Base-by-base conservation (phyloP, 2,329 filamentous ascomycete genomes). In the Colletotrichum godetiae region DNA sequence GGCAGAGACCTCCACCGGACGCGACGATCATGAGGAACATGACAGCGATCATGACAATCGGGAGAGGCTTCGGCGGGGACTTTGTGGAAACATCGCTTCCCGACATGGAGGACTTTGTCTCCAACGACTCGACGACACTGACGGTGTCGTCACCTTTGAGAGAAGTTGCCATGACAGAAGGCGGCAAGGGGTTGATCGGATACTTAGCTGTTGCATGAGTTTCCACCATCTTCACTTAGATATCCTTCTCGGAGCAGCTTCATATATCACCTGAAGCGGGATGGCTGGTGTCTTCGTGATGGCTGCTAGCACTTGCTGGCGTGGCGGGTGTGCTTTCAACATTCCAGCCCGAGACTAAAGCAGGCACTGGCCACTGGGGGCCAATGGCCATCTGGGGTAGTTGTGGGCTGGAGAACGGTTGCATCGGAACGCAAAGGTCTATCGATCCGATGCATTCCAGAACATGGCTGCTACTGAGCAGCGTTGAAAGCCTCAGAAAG, bases 81-180 rank as follows among this genome's bases (percentile, higher is more conserved):
- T 72, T 72, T n/a, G 67, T 68, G 13, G 74, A 75, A 35, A 67
- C 63, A 29, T 71, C 74, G 42, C 72, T 72, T 4, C 74, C 74
- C 19, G 72, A 74, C 68, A 75, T 74, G 6, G 74, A 75, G 0
- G 74, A 74, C 49, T 74, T 72, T 15, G 73, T 74, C 19, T 74
- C 74, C 55, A 75, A 42, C 57, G 74, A 75, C 53, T 75, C 74
- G 52, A 75, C 59, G 33, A 72, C 70, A 56, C 70, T 73, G 27
- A 73, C 67, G 42, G 67, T 62, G 67, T 73, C 70, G 31, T 73
- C 70, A 10, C 27, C 60, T 65, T 73, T 73, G 59, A 37, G 19
- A 12, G 70, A 55, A 66, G 70, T 46, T 29, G 70, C 70, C 70
- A 73, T 73, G 29, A n/a, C 53, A 22, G 22, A 15, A 31, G 13